Base-by-base conservation (phyloP, 805 yeast species). In the Tetrapisispora phaffii region DNA sequence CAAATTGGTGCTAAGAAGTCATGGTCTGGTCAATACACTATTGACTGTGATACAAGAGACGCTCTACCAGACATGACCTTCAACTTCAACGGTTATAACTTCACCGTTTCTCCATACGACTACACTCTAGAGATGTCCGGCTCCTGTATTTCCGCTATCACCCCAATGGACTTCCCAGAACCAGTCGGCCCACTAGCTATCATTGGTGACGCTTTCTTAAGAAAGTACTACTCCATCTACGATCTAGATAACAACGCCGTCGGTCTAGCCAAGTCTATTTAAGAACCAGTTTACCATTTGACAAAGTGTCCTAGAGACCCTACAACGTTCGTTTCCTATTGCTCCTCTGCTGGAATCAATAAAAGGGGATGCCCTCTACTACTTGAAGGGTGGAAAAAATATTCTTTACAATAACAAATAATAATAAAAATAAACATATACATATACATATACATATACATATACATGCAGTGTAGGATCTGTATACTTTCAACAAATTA, bases 181-280 rank as follows among this genome's bases (percentile, higher is more conserved):
- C 97, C 97, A 50, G 82, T 90, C 59, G 97, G 97, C 48, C 97
- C 96, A 55, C 69, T 93, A 69, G 95, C 97, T 47, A 90, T 93
- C 59, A 72, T 93, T 56, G 98, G 98, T 63, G 98, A 93, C 63
- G 90, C 97, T 15, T 93, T 93, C 82, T 78, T 93, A 70, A 86
- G 98, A 74, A 84, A 75, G 63, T 90, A 80, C 74, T 93, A 93
- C 76, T 87, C 97, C 21, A 77, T 93, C 55, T 93, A 93, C 69
- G 97, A 93, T 66, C 66, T 90, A 59, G 87, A 85, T 61, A 79
- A 80, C 67, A 74, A 90, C 65, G 94, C 96, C 42, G 97, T 93
- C 60, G 97, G 97, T 58, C 80, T 93, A 66, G 98, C 97, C 42
- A 69, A 72, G 51, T 82, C 96, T 47, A 71, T 71, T 46, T 80